Evolutionary conservation across 768 basidiomycete species (phyloP), one percentile per base, ranked within the genome.

Genomic region (Lentinula raphanica): DNA sequence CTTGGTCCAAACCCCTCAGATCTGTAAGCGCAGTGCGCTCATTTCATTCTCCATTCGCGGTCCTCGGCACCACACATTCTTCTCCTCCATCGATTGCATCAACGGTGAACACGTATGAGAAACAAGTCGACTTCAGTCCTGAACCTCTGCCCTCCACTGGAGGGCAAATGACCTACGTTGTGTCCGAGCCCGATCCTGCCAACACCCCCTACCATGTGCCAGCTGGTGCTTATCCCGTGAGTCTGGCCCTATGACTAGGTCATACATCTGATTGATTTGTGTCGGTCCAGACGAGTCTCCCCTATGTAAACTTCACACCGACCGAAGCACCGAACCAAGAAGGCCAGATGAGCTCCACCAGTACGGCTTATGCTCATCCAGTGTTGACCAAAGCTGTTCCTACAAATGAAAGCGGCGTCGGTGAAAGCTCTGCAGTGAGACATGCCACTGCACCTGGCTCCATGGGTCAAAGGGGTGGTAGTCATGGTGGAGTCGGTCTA

Each of bases 171-270:
- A 86, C 84, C 32, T 86, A 90, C 64, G 86, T 90, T 61, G 88
- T 89, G 61, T 88, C 86, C 31, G 78, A 87, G 67, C 88, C 88
- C 38, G 86, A 89, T 70, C 77, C 81, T 32, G 73, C 82, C 57
- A 68, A 83, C 56, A 79, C 76, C 42, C 80, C 81, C 31, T 88
- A 88, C 63, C 74, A 80, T 62, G 86, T 90, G n/a, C 88, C 88
- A 1, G 80, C 83, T 11, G 88, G 88, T 62, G 88, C 87, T 5
- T 85, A 84, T 35, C 57, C 62, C 32, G 46, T 54, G 48, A 49
- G 54, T 62, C 5, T 49, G 29, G 27, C 49, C 23, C 29, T 35
- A 35, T 35, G 32, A 35, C 32, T 35, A 48, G 31, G 38, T 32
- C 36, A 29, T 35, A 25, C 13, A 42, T 23, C 42, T 35, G 50